A percentile compares a stretch with the other conserved stretches of the same genome.
Evolutionary conservation across 768 basidiomycete species (phyloP).

Genomic region (Tulasnella sp.): DNA sequence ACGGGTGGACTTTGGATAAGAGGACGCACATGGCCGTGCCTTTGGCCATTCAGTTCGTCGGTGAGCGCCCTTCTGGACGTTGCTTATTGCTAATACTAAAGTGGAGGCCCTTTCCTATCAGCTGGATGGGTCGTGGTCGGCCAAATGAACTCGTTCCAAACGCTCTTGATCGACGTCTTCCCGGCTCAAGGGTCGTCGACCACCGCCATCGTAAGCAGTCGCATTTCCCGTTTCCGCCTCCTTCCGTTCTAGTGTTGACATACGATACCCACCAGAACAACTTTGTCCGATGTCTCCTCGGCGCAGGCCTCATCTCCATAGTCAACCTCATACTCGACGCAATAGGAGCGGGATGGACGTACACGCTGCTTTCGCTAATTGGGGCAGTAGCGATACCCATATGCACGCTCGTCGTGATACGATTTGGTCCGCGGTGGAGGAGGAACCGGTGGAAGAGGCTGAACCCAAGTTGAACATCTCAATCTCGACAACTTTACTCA

Average conservation of each 20-base stretch:
- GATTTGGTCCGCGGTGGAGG: constrained; percentile 43
- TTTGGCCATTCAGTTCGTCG: constrained; percentile 23
- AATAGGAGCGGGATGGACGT: constrained; percentile 58
- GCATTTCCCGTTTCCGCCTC: not conserved
- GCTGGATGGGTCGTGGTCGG: constrained; percentile 1
- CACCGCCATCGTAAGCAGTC: not conserved
- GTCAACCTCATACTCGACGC: constrained; percentile 50
- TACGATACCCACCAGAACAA: constrained; percentile 44
- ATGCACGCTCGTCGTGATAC: constrained; percentile 38
- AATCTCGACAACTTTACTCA: not conserved
- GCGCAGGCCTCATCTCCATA: constrained; percentile 49
- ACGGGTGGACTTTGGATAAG: constrained; percentile 23
- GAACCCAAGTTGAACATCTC: not conserved
- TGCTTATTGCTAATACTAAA: not conserved
- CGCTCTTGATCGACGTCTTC: constrained; percentile 4
- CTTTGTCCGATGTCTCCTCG: constrained; percentile 52
- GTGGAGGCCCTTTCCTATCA: not conserved
- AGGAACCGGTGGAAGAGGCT: not conserved
- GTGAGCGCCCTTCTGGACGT: not conserved
- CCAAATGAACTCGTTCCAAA: constrained; percentile 4
- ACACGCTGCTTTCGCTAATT: constrained; percentile 45
- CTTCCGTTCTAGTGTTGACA: too few relatives aligned
- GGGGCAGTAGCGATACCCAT: constrained; percentile 34
- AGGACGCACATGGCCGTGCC: constrained; percentile 20
- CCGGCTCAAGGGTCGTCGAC: not conserved